Evolutionary conservation across 164 flowering plant genomes (phyloP).

Genomic region (Magnolia changhungtana): DNA sequence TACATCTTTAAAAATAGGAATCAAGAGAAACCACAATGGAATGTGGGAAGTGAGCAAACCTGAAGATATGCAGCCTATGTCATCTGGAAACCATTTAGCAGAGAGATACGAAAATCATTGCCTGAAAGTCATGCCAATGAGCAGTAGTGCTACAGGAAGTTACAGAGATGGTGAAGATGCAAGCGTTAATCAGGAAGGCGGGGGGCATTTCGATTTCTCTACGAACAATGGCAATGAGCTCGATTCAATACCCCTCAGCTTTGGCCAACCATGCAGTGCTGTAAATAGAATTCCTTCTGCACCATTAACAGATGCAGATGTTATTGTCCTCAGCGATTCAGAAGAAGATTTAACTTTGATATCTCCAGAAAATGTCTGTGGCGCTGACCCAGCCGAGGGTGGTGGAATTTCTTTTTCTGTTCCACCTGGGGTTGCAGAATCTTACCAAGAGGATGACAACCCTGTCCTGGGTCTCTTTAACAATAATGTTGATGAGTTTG

Average conservation of each 20-base stretch:
- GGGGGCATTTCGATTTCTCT: slow-evolving; percentile 55
- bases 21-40: slow-evolving; percentile 66
- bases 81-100: slow-evolving; percentile 39
- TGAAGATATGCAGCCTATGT: slow-evolving; percentile 41
- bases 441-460: slow-evolving; percentile 44
- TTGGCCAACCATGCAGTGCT: slow-evolving; percentile 42
- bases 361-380: slow-evolving; percentile 39
- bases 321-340: slow-evolving; percentile 92
- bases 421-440: slow-evolving; percentile 42
- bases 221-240: slow-evolving; percentile 59
- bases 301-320: slow-evolving; percentile 45
- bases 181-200: slow-evolving; percentile 84
- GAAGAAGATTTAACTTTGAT: slow-evolving; percentile 69
- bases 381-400: slow-evolving; percentile 26
- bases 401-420: slow-evolving; percentile 38
- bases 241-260: slow-evolving; percentile 59
- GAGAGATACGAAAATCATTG: slow-evolving; percentile 34
- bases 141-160: slow-evolving; percentile 88
- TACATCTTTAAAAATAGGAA: slow-evolving; percentile 61
- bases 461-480: slow-evolving; percentile 1
- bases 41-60: slow-evolving; percentile 84
- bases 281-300: slow-evolving; percentile 38
- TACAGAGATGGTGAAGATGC: slow-evolving; percentile 80
- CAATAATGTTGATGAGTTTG: slow-evolving; percentile 55
- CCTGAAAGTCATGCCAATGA: slow-evolving; percentile 57